Base-by-base conservation (phyloP, 768 basidiomycete genomes). In the Myochromella boudieri region DNA sequence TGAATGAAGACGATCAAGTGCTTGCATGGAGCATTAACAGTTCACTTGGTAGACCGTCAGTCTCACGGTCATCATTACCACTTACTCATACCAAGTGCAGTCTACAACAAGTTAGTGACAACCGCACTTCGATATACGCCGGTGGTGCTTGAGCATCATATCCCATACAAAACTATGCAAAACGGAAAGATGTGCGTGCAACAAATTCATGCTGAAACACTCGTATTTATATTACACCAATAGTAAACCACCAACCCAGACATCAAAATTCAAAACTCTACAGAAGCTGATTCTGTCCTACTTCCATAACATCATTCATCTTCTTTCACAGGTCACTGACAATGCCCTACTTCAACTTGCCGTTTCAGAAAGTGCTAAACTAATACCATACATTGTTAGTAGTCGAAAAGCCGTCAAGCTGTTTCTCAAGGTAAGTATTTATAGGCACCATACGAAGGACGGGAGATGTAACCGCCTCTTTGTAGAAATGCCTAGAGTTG, bases 91-190 rank as follows among this genome's bases (percentile, higher is more conserved):
- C 43, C 27, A 29, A n/a, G n/a, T 7, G 34, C 46, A 95, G 94
- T 97, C n/a, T 98, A 95, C 70, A 87, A 86, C 71, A 97, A 97
- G 69, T 77, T 98, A 17, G 74, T 99, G 34, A 80, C 80, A 9
- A 95, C 95, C 0, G 70, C 93, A 1, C 73, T 99, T 21, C 83
- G 82, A 59, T 99, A 91, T 67, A 95, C 95, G 0, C 95, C 97
- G 2, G 77, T 97, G 31, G 77, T 97, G 6, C 76, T 99, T 14
- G 76, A 80, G 39, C 85, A 95, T 59, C 95, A 97, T 56, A 73
- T 89, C 27, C 95, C 95, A 0, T 92, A 83, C 71, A 95, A 93
- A 69, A 84, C 79, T 1, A 75, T 85, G 20, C 61, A 84, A 1
- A 84, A 84, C 55, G 97, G 95, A 42, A 90, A 87, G 77, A 86